Percentiles rank a stretch among this genome's conserved stretches.
Evolutionary conservation across 805 yeast genomes (phyloP).

Genomic region (Naumovozyma baii): DNA sequence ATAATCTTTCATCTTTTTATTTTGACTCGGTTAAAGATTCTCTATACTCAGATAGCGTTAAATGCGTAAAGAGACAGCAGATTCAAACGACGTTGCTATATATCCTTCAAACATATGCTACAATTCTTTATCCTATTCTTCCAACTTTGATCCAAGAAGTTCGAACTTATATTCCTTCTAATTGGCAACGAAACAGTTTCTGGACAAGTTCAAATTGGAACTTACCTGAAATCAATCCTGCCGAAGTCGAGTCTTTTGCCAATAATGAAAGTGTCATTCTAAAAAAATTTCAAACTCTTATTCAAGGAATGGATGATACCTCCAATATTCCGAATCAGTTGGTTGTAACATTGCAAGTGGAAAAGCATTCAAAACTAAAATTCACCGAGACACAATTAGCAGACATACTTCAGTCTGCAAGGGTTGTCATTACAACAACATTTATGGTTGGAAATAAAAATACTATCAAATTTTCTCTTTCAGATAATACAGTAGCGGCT

Average conservation of each 20-base stretch:
- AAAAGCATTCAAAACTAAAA: conserved; percentile 4
- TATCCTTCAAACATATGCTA: conserved; percentile 51
- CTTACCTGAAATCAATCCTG: conserved; percentile 5
- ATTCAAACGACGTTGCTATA: conserved; percentile 59
- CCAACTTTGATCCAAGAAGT: conserved; percentile 85
- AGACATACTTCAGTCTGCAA: conserved; percentile 57
- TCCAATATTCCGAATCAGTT: conserved; percentile 21
- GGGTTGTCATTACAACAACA: conserved; percentile 25
- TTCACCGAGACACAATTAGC: conserved; percentile 36
- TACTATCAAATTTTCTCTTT: neutral
- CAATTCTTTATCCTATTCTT: conserved; percentile 66
- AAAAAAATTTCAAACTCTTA: conserved; percentile 13
- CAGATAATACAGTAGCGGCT: conserved; percentile 25
- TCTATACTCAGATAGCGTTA: conserved; percentile 56
- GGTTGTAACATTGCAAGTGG: conserved; percentile 22
- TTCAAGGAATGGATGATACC: conserved; percentile 11
- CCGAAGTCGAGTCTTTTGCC: conserved; percentile 8
- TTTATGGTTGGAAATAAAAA: neutral
- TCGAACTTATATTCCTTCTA: conserved; percentile 51
- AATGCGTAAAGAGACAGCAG: conserved; percentile 31
- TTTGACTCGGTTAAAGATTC: conserved; percentile 82
- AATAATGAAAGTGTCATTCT: conserved; percentile 13
- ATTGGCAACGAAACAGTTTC: conserved; percentile 13
- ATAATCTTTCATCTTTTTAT: conserved; percentile 69
- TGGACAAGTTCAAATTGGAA: conserved; percentile 9